phyloP scores from a whole-genome alignment of 164 flowering plant genomes.

The Echeveria elegans region DNA sequence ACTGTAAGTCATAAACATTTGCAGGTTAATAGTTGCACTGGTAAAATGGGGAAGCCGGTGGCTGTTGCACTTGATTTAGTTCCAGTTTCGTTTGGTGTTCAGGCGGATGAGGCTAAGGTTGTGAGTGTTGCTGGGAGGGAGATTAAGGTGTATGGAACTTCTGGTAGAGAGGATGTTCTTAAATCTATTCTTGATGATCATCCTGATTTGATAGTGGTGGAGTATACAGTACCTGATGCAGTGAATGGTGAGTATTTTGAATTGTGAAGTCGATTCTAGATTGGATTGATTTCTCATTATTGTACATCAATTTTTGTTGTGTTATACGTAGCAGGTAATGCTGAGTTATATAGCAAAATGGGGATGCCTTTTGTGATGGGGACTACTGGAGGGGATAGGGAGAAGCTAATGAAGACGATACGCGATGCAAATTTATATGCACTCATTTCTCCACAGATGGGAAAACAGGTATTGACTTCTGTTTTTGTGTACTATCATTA shows the following conservation, averaged over 20 bases:
- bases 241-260: conserved; percentile 65
- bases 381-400: conserved; percentile 92
- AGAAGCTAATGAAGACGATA: conserved; percentile 50
- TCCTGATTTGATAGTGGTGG: conserved; percentile 74
- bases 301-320: not conserved
- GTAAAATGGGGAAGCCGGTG: conserved; percentile 91
- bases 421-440: conserved; percentile 61
- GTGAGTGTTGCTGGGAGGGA: conserved; percentile 54
- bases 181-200: conserved; percentile 44
- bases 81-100: conserved; percentile 62
- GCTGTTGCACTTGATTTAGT: conserved; percentile 68
- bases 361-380: conserved; percentile 98
- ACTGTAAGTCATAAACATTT: not conserved
- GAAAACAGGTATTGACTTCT: conserved; percentile 60
- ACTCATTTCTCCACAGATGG: conserved; percentile 94
- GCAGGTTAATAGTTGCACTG: conserved; percentile 83
- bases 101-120: conserved; percentile 37
- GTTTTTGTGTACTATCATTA: not conserved
- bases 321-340: conserved; percentile 45
- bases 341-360: conserved; percentile 69
- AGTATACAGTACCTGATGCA: conserved; percentile 78
- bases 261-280: not conserved
- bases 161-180: conserved; percentile 52
- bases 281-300: not conserved
- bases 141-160: conserved; percentile 56